Evolutionary conservation across 1,139 yeast species (phyloP), one percentile per base, ranked within the genome.

Genomic region (Candida tetrigidarum): DNA sequence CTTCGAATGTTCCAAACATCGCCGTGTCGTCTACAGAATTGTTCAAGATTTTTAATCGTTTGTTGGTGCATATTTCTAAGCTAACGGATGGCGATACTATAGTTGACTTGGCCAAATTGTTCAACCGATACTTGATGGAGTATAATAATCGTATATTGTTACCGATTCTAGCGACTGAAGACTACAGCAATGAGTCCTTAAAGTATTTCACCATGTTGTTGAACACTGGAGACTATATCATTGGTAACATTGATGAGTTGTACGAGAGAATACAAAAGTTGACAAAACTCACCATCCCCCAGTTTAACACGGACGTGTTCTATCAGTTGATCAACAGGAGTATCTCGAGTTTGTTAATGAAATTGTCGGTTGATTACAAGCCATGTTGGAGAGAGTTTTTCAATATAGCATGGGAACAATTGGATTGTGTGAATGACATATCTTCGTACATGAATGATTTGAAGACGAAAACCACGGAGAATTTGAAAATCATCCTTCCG

Each of bases 211-310:
- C 96, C 22, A 70, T 89, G 63, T 78, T 91, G 9, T 66, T 93
- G 26, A 89, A 91, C 55, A 93, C 99, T 0, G 91, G 96, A 1
- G 97, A 93, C 59, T 93, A 92, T 63, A 84, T 96, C 49, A 79
- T 88, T 23, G 76, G 81, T 14, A 93, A 97, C 5, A 81, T 86
- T 2, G 78, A 76, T 15, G 97, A 93, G 59, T 69, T 93, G 43
- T 90, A 83, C 55, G 87, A 84, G 34, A 82, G 80, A 53, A 66
- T 93, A 42, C 60, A 67, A 10, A 58, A 69, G 48, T 54, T 73
- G 49, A 60, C 30, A n/a, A 66, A 50, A 62, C 63, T 37, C 55
- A 67, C 50, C 52, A 70, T 56, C 52, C 66, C 74, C 32, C 39
- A 48, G 29, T 83, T 90, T 56, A 88, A 83, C 27, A 80, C 78